Evolutionary conservation across 208 protist species (phyloP).

Genomic region (Leishmania amazonensis): DNA sequence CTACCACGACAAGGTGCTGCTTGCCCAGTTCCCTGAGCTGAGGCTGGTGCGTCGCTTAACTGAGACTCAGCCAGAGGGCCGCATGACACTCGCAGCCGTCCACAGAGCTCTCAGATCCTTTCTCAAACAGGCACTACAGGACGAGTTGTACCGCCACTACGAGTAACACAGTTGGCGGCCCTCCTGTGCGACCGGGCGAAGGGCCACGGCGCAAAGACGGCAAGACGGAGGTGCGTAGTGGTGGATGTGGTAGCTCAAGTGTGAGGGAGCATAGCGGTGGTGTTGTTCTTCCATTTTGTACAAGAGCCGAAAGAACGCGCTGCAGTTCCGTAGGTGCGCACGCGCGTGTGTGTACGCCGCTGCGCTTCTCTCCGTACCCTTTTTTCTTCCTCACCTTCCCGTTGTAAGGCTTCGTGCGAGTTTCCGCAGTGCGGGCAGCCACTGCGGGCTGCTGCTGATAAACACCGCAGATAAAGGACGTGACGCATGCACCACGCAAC

Average conservation of each 20-base stretch:
- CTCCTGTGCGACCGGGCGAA: not conserved
- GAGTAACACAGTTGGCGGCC: not conserved
- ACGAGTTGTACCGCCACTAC: constrained; percentile 11
- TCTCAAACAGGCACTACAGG: constrained; percentile 25
- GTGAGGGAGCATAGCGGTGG: not conserved
- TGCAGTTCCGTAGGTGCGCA: not conserved
- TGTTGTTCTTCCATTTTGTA: not conserved
- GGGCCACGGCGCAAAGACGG: not conserved
- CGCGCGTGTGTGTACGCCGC: not conserved
- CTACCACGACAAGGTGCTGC: constrained; percentile 33
- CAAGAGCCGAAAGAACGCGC: not conserved
- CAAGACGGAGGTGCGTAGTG: not conserved
- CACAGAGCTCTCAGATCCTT: constrained; percentile 16
- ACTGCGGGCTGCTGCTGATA: not conserved
- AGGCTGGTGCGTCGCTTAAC: constrained; percentile 53
- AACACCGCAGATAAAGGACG: not conserved
- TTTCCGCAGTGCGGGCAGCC: not conserved
- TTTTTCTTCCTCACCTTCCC: not conserved
- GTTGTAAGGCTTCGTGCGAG: no score
- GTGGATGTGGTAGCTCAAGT: not conserved
- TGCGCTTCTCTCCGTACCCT: not conserved
- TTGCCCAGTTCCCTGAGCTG: constrained; percentile 68
- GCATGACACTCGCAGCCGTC: constrained; percentile 20
- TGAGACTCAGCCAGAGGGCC: constrained; percentile 11
- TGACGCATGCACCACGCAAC: not conserved